phyloP scores from a whole-genome alignment of 108 stramenopile species.

The Pseudonitzschia multistriata region DNA sequence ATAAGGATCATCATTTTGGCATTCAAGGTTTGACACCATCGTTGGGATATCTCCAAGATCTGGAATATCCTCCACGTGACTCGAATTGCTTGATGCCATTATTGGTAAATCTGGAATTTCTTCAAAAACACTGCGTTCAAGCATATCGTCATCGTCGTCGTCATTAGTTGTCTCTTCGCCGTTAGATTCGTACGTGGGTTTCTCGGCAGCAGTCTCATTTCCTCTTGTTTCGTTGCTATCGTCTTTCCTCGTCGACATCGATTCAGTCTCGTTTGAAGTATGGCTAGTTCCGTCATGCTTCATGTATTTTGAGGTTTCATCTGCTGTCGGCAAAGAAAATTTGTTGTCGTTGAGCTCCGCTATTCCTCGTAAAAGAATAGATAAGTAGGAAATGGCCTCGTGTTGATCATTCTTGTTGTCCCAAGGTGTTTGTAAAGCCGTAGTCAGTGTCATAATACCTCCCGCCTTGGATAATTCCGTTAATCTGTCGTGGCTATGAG shows the following conservation, averaged over 20 bases:
- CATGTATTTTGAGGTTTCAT: neutral
- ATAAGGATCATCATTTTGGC: neutral
- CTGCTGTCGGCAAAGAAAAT: neutral
- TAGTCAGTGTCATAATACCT: slow-evolving; percentile 42
- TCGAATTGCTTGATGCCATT: neutral
- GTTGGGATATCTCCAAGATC: neutral
- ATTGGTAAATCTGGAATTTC: slow-evolving; percentile 5
- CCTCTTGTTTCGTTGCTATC: neutral
- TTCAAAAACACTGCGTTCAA: neutral
- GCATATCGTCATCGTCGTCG: neutral
- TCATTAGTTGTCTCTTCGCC: neutral
- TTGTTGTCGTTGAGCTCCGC: slow-evolving; percentile 16
- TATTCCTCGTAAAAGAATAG: slow-evolving; percentile 30
- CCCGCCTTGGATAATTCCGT: slow-evolving; percentile 33
- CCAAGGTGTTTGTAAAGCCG: slow-evolving; percentile 45
- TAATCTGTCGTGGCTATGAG: slow-evolving; percentile 33
- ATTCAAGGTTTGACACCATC: slow-evolving; percentile 5
- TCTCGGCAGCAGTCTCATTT: neutral
- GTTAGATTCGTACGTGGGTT: neutral
- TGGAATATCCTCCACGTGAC: slow-evolving; percentile 4
- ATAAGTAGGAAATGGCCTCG: slow-evolving; percentile 36
- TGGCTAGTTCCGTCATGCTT: slow-evolving; percentile 11
- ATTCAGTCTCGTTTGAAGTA: slow-evolving; percentile 4
- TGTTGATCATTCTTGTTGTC: slow-evolving; percentile 36
- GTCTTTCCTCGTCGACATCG: slow-evolving; percentile 9